phyloP scores from a whole-genome alignment of 2,329 filamentous ascomycete species.

The Phialophora tarda region DNA sequence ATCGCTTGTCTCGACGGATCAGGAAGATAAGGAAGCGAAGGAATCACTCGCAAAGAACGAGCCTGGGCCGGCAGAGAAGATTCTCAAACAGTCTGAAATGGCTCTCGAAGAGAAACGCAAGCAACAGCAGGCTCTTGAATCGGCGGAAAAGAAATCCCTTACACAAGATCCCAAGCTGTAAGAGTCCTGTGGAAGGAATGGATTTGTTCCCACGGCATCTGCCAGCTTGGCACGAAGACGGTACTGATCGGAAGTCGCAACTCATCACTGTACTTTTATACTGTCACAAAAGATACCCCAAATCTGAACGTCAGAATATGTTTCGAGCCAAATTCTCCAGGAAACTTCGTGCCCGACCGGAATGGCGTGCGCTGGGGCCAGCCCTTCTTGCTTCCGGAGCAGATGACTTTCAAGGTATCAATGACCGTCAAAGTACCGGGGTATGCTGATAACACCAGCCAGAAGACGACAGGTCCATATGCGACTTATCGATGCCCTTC shows the following conservation, averaged over 20 bases:
- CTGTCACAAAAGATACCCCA: constrained; percentile 27
- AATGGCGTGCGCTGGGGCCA: constrained; percentile 45
- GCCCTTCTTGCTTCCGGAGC: constrained; percentile 35
- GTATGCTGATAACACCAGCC: constrained; percentile 13
- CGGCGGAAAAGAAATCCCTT: constrained; percentile 8
- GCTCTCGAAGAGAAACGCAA: constrained; percentile 40
- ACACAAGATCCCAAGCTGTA: constrained; percentile 19
- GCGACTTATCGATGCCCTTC: constrained; percentile 19
- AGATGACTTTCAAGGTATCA: constrained; percentile 44
- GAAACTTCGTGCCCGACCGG: constrained; percentile 47
- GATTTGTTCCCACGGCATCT: constrained; percentile 3
- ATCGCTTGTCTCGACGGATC: constrained; percentile 44
- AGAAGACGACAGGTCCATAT: constrained; percentile 17
- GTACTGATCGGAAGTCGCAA: constrained; percentile 37
- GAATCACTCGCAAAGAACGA: constrained; percentile 41
- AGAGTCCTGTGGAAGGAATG: background rate
- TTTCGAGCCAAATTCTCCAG: constrained; percentile 48
- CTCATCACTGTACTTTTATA: constrained; percentile 25
- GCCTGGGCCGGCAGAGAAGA: constrained; percentile 39
- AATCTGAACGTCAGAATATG: constrained; percentile 24
- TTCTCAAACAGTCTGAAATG: constrained; percentile 44
- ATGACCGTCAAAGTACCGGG: background rate
- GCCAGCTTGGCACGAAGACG: constrained; percentile 9
- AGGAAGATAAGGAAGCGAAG: constrained; percentile 44
- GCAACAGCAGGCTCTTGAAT: constrained; percentile 35